phyloP scores from a whole-genome alignment of 805 yeast genomes.

The Pichia paraexigua region DNA sequence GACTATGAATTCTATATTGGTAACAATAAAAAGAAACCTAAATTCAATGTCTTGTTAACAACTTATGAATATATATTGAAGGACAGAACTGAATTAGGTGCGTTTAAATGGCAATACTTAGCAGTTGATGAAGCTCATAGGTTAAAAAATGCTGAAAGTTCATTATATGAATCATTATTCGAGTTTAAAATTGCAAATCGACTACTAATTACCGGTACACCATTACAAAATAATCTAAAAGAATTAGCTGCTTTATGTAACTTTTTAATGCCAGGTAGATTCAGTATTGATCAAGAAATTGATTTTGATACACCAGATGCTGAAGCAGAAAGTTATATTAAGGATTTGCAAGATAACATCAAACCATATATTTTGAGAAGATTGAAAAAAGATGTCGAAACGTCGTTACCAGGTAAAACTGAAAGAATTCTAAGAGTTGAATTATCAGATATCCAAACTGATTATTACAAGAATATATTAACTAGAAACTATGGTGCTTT shows the following conservation, averaged over 20 bases:
- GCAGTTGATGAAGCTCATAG: constrained; percentile 99
- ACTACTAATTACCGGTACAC: constrained; percentile 93
- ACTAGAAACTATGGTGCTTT: constrained; percentile 89
- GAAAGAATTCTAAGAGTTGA: constrained; percentile 95
- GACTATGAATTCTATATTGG: constrained; percentile 72
- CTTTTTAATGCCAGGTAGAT: constrained; percentile 92
- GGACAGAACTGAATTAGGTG: constrained; percentile 73
- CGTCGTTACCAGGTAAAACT: constrained; percentile 90
- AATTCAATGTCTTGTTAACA: constrained; percentile 86
- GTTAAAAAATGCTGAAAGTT: constrained; percentile 86
- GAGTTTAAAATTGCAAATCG: constrained; percentile 80
- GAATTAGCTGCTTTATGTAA: constrained; percentile 93
- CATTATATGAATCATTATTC: constrained; percentile 79
- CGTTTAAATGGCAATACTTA: constrained; percentile 87
- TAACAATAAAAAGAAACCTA: constrained; percentile 58
- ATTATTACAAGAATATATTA: constrained; percentile 86
- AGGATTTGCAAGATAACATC: constrained; percentile 72
- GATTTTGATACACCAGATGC: constrained; percentile 86
- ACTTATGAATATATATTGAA: constrained; percentile 95
- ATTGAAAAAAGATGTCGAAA: constrained; percentile 94
- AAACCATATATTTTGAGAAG: constrained; percentile 92
- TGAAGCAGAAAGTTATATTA: constrained; percentile 82
- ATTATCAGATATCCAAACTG: constrained; percentile 89
- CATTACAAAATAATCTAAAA: constrained; percentile 89
- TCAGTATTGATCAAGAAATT: constrained; percentile 86